These are phyloP conservation scores for Alternaria sp. DNA, from an alignment of 2,329 filamentous ascomycete genomes.

Conservation along the genomic window DNA sequence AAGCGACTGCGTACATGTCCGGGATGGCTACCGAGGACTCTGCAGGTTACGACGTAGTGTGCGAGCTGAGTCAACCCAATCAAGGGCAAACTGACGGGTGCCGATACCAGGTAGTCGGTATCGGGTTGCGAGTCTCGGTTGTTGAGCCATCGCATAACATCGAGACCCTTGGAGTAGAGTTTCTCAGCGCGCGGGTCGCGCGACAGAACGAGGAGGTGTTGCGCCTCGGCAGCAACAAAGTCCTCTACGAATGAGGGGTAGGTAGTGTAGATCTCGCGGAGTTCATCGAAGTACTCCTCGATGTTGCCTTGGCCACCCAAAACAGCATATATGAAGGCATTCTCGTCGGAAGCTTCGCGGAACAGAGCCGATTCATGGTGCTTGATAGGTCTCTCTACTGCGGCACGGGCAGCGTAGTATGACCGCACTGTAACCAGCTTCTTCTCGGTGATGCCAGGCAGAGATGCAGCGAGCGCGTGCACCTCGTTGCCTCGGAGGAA, in stretches of 20 bases:
- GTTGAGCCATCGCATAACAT: conserved; percentile 93
- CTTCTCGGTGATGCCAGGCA: conserved; percentile 92
- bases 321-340: conserved; percentile 88
- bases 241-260: conserved; percentile 92
- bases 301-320: conserved; percentile 99
- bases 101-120: conserved; percentile 73
- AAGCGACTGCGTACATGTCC: conserved; percentile 87
- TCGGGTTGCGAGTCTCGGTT: conserved; percentile 90
- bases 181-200: conserved; percentile 89
- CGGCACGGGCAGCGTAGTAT: conserved; percentile 90
- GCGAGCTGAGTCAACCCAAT: conserved; percentile 96
- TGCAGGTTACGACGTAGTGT: conserved; percentile 94
- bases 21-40: conserved; percentile 87
- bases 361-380: conserved; percentile 93
- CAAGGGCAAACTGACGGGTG: conserved; percentile 82
- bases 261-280: conserved; percentile 88
- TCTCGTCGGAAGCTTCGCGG: conserved; percentile 83
- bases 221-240: conserved; percentile 80
- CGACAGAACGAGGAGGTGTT: conserved; percentile 85
- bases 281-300: conserved; percentile 98
- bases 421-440: conserved; percentile 88
- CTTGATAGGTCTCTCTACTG: conserved; percentile 85
- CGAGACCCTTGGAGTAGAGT: conserved; percentile 95
- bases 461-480: conserved; percentile 83
- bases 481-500: conserved; percentile 97